These are phyloP conservation scores for Capsicum rhomboideum DNA, from an alignment of 257 asterid species.

Conservation along the genomic window DNA sequence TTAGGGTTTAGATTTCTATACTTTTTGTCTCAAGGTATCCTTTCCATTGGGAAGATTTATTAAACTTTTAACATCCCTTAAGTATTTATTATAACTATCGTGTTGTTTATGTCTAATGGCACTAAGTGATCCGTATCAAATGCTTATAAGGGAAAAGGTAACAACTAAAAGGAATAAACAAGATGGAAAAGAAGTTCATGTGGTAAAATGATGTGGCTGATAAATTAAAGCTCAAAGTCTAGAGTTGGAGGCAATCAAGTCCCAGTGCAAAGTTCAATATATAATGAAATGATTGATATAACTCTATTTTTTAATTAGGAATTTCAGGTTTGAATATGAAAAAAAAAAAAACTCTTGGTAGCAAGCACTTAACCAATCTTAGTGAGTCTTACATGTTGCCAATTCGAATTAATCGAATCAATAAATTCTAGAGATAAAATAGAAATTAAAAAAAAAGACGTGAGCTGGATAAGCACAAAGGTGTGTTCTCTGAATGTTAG, in stretches of 20 bases:
- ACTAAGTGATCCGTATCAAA: background rate
- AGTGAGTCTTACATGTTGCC: background rate
- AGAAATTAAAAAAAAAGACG: background rate
- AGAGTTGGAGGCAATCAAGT: no score
- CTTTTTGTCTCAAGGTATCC: no score
- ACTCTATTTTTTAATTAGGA: no score
- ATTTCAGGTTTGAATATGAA: no score
- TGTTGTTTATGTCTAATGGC: background rate
- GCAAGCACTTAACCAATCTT: background rate
- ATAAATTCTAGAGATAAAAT: background rate
- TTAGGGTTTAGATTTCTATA: background rate
- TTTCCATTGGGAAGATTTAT: no score
- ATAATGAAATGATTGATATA: no score
- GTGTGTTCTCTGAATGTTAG: constrained; percentile 23
- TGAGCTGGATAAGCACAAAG: constrained; percentile 17
- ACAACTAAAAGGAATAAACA: background rate
- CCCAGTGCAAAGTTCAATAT: no score
- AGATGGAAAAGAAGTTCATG: background rate
- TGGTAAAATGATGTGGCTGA: background rate
- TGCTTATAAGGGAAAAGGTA: background rate
- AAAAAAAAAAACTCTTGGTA: no score
- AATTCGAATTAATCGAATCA: background rate
- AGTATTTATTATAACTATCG: background rate
- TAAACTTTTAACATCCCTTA: background rate
- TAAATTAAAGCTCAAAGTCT: no score